Evolutionary conservation across 2,329 filamentous ascomycete species (phyloP), one percentile per base, ranked within the genome.

Genomic region (Epichloe sibirici): DNA sequence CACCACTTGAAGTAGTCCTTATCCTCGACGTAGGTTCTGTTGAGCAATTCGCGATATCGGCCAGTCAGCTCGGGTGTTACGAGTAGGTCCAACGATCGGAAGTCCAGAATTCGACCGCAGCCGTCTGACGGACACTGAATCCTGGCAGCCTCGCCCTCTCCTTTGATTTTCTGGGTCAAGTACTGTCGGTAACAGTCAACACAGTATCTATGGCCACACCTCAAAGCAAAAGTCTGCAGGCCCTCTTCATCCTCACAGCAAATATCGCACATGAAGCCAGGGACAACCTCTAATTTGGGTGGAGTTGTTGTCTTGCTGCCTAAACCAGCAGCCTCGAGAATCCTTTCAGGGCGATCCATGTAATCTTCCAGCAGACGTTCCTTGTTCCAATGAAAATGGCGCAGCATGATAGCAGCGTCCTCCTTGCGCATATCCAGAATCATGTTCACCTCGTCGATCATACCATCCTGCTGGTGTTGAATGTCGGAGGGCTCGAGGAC

Each of bases 1-100:
- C 93, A 98, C 93, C 93, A 98, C 67, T 95, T 95, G 55, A 97
- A 80, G 52, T 85, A 86, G 53, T 95, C 90, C 69, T 90, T 95
- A 69, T 98, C 91, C 68, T 98, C 93, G 55, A 98, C 93, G 63
- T 95, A 98, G 6, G 90, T 96, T 60, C 93, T 79, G 63, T 88
- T 95, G 37, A 98, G 82, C 15, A 98, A 78, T 60, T 87, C 83
- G 58, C 87, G 82, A 64, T 98, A 98, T 58, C 90, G 74, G 48
- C 66, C 74, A 28, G 69, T 72, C 28, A 85, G 65, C 5, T 82
- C 77, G 1, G 70, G 55, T 0, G 77, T 74, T 23, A 85, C 80
- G 5, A 98, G 77, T 23, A 97, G 71, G 62, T 90, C 83, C 45
- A 98, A 74, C 9, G 90, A 93, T 61, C 85, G 87, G 1, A 90